phyloP scores from a whole-genome alignment of 176 grass and related monocot species.

The Dendrocalamus sinicus region DNA sequence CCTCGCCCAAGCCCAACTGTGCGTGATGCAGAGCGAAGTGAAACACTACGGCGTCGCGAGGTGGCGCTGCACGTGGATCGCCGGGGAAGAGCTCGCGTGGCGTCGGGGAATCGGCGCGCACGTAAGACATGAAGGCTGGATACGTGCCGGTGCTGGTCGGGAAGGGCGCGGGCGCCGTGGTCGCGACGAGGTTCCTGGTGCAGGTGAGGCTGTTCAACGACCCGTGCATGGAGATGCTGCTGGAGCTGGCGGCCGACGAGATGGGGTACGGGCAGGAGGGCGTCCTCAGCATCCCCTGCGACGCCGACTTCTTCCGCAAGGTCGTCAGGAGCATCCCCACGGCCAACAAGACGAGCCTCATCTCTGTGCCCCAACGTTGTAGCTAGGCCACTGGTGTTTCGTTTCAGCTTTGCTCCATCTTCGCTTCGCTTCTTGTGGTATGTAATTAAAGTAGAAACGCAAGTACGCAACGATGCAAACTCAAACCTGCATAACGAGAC shows the following conservation, averaged over 20 bases:
- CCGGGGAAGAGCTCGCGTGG: not conserved
- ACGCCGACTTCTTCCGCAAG: constrained; percentile 45
- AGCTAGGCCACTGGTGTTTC: not conserved
- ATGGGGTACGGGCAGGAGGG: constrained; percentile 56
- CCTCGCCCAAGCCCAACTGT: not conserved
- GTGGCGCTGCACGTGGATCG: not conserved
- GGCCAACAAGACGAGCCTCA: not conserved
- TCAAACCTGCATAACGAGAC: no score
- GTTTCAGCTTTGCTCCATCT: not conserved
- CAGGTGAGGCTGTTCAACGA: constrained; percentile 48
- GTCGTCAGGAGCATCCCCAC: constrained; percentile 29
- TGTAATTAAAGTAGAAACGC: not conserved
- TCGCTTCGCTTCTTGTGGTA: not conserved
- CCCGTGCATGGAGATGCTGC: constrained; percentile 50
- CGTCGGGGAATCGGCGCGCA: not conserved
- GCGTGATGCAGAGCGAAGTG: not conserved
- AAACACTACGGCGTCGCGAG: not conserved
- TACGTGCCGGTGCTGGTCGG: constrained; percentile 62
- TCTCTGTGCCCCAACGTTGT: not conserved
- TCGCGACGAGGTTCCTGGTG: constrained; percentile 49
- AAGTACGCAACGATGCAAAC: no score
- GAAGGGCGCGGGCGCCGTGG: not conserved
- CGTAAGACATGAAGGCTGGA: constrained; percentile 26
- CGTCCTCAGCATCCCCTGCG: constrained; percentile 51
- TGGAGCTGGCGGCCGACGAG: constrained; percentile 62